Conservation (phyloP, 352 stramenopile genomes). For the Pythium guiyangense region DNA sequence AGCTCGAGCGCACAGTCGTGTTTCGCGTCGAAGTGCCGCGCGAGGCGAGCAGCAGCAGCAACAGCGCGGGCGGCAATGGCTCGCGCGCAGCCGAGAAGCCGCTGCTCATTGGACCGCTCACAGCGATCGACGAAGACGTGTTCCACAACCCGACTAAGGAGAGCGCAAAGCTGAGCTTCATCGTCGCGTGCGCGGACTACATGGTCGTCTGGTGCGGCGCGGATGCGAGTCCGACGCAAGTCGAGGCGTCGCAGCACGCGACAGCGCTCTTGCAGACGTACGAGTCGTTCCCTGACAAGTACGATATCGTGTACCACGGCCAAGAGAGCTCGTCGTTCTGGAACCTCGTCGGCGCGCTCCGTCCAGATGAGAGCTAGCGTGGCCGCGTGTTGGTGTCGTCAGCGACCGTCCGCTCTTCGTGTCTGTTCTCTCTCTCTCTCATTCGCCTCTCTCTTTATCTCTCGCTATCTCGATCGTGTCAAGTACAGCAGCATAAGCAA, state of each 20-base stretch:
- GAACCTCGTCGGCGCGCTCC: constrained; percentile 46
- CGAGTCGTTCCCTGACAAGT: constrained; percentile 69
- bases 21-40: constrained; percentile 69
- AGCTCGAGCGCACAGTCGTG: constrained; percentile 47
- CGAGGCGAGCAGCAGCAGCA: constrained; percentile 19
- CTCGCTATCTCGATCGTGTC: too few species aligned
- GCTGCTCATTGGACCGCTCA: constrained; percentile 54
- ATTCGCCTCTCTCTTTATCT: too few species aligned
- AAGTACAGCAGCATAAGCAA: background rate
- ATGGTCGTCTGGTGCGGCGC: constrained; percentile 81
- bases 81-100: constrained; percentile 33
- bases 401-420: too few species aligned
- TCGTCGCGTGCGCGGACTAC: constrained; percentile 68
- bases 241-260: constrained; percentile 59
- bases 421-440: too few species aligned
- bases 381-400: background rate
- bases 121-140: constrained; percentile 36
- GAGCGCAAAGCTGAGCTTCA: constrained; percentile 52
- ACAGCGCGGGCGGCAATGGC: constrained; percentile 20
- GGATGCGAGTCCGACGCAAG: constrained; percentile 37
- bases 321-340: constrained; percentile 72
- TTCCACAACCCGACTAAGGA: constrained; percentile 60
- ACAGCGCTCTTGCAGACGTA: constrained; percentile 66
- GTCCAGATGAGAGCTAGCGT: constrained; percentile 20
- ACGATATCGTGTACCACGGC: constrained; percentile 63